phyloP scores from a whole-genome alignment of 202 grass and related monocot genomes.

The Dendrocalamus latiflorus region DNA sequence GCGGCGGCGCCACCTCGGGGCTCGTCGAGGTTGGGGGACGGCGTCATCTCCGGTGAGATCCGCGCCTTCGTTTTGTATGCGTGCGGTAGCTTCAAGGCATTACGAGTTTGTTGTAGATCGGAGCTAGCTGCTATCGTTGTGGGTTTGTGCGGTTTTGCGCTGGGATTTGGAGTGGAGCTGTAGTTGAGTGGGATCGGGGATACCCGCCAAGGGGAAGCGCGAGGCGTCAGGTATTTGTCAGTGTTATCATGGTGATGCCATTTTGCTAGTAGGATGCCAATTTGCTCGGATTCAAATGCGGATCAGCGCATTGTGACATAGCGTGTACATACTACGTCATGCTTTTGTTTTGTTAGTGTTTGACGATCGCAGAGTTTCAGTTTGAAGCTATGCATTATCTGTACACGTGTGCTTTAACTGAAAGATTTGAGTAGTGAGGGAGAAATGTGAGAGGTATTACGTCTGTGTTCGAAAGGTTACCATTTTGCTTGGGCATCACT shows the following conservation, averaged over 20 bases:
- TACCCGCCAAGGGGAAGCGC: not conserved
- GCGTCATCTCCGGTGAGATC: slow-evolving; percentile 50
- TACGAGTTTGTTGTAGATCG: slow-evolving; percentile 6
- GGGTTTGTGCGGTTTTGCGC: not conserved
- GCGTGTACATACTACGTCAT: not conserved
- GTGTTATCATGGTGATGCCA: not conserved
- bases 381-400: not conserved
- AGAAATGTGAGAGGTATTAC: not conserved
- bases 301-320: not conserved
- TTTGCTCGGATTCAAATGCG: not conserved
- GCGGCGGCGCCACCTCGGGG: slow-evolving; percentile 17
- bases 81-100: not conserved
- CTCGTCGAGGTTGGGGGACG: slow-evolving; percentile 6
- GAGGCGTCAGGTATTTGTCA: not conserved
- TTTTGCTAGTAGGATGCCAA: not conserved
- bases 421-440: not conserved
- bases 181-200: not conserved
- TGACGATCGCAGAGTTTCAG: not conserved
- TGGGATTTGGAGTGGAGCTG: not conserved
- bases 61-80: not conserved
- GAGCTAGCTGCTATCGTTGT: not conserved
- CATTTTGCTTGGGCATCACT: not conserved
- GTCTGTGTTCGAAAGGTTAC: not conserved
- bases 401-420: not conserved
- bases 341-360: not conserved